Base-by-base conservation (phyloP, 495 filamentous ascomycete species). In the Ascobolus immersus region DNA sequence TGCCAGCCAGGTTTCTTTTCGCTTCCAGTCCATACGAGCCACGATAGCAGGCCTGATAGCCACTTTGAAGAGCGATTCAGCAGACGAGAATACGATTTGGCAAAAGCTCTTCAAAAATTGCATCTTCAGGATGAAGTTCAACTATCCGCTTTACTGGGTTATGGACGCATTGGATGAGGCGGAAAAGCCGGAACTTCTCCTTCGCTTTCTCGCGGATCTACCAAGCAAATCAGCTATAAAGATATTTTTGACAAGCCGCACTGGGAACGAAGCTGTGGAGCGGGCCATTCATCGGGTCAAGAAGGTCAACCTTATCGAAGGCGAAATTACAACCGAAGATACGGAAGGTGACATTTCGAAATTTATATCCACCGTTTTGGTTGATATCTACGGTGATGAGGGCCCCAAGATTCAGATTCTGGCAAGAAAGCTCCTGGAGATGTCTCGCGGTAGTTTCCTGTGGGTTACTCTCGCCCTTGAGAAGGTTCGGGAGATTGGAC, bases 111-210 rank as follows among this genome's bases (percentile, higher is more conserved):
- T 50, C 37, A 26, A 39, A 20, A 33, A 43, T 39, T 34, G 45
- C 40, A 30, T 61, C 17, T 43, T 53, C 12, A 25, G 33, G 4
- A 32, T 45, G 17, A 25, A 37, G 1, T 24, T 44, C 32, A 10
- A 21, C 2, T 26, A 28, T 11, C 38, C 51, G 1, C 27, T 56
- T 4, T 54, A 51, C 33, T 52, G 45, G 51, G 37, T 56, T 5
- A 48, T 56, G 21, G 53, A 56, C 32, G 53, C 47, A 0, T 12
- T 56, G 0, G 52, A 56, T 21, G 53, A 56, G 15, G 42, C 49
- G 0, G 45, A 56, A 14, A 43, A 41, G 17, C 36, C 34, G 11
- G 34, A 24, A 17, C 10, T 21, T 4, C 31, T 51, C 17, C 10
- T 52, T 12, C 38, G 43, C 6, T 34, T 48, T n/a, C 4, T 52